Conservation (phyloP, 192 early-diverging fungal species). For the Backusella mclennaniae region DNA sequence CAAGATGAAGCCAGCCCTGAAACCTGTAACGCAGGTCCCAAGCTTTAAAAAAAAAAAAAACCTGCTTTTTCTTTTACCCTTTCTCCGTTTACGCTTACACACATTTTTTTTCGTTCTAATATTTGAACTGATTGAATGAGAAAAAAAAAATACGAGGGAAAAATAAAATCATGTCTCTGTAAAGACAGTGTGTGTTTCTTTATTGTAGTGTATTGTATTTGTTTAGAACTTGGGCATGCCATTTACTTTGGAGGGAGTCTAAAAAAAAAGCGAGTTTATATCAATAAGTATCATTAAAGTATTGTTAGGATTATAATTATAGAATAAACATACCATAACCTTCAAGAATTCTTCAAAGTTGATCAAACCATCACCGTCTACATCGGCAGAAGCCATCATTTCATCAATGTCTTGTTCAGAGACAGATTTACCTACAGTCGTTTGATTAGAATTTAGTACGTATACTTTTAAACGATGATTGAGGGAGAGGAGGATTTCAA, state of each 20-base stretch:
- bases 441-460: not conserved
- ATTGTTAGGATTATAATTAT: not conserved
- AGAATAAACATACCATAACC: constrained; percentile 48
- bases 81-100: not conserved
- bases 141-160: not conserved
- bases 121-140: not conserved
- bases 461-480: not conserved
- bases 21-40: constrained; percentile 70
- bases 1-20: constrained; percentile 74
- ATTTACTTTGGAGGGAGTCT: constrained; percentile 18
- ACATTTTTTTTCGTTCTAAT: not conserved
- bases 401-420: not conserved
- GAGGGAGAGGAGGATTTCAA: not conserved
- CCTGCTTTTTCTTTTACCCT: not conserved
- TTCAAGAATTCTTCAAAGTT: constrained; percentile 91
- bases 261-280: not conserved
- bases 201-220: not conserved
- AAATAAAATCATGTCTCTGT: not conserved
- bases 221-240: constrained; percentile 3
- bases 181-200: not conserved
- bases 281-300: not conserved
- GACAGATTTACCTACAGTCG: constrained; percentile 9
- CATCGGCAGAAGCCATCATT: constrained; percentile 61
- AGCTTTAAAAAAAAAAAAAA: not conserved
- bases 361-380: constrained; percentile 85